Base-by-base conservation (phyloP, 176 grass and related monocot genomes). In the Juncus effusus region DNA sequence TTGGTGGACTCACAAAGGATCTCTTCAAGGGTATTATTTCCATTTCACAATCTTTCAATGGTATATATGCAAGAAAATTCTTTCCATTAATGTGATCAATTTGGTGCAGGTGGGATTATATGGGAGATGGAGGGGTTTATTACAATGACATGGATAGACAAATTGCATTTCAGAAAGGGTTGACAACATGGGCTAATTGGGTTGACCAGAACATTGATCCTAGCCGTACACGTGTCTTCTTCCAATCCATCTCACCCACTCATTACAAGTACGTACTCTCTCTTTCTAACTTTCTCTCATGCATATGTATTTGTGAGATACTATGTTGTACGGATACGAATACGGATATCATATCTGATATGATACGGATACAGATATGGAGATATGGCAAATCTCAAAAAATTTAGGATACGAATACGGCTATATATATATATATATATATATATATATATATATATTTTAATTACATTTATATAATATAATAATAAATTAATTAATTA, bases 1-100 rank as follows among this genome's bases (percentile, higher is more conserved):
- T 76, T 89, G 94, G 94, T 93, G 94, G 94, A 97, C 94, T 42
- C 94, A 97, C 79, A 86, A 63, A 72, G 88, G 94, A 69, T 3
- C 80, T 51, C 69, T 92, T 41, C 85, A 87, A 66, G 94, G 94
- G 94, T 84, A 59, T 61, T 4, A 3, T 78, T 56, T 13, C 19
- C 40, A 28, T 28, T 47, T 9, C 9, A 5, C 9, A 47, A 47
- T 47, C 44, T 47, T 47, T 47, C 44, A 47, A 47, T 5, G 44
- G 44, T 47, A 35, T 40, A 61, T 7, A 47, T 9, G 13, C 0
- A 3, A 9, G 4, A 47, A 47, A 47, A 47, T 47, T 47, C 1
- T 47, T 9, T 47, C 2, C 4, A 6, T 47, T 47, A 6, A 6
- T 6, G 9, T 9, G 4, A 51, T 28, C 60, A 13, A 51, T 50